A percentile compares a stretch with the other conserved stretches of the same genome.
Conservation (phyloP, 139 green algal species). For the Yamagishiella unicocca region DNA sequence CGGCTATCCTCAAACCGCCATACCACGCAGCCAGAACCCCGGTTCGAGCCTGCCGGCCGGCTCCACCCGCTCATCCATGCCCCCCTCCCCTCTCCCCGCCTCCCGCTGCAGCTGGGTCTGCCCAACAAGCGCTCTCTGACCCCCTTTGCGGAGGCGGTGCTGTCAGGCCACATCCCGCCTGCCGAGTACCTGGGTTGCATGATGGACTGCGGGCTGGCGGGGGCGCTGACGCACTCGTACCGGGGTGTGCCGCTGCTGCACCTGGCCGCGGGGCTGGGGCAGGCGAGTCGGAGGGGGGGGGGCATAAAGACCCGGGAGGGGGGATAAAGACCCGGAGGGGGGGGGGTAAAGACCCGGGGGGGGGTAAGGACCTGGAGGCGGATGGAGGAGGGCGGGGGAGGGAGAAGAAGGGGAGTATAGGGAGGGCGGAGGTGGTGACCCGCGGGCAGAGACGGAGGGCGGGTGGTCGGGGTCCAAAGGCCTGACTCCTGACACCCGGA, state of each 20-base stretch:
- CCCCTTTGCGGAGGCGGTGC: conserved; percentile 71
- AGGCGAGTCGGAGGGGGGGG: not conserved
- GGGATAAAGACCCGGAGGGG: not conserved
- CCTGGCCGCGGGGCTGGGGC: conserved; percentile 61
- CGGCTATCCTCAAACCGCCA: not conserved
- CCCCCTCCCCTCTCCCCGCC: not conserved
- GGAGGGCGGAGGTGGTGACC: too few species aligned
- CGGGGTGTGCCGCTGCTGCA: conserved; percentile 38
- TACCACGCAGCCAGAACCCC: not conserved
- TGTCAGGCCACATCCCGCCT: conserved; percentile 47
- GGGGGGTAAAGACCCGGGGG: too few species aligned
- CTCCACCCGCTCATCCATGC: not conserved
- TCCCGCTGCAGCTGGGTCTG: conserved; percentile 4
- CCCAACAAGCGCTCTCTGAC: conserved; percentile 77
- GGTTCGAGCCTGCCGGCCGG: not conserved
- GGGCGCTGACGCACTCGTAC: not conserved
- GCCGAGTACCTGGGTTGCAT: conserved; percentile 42
- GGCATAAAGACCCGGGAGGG: not conserved
- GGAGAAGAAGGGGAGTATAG: too few species aligned
- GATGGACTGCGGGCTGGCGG: conserved; percentile 28
- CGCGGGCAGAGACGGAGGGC: too few species aligned
- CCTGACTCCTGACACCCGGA: too few species aligned
- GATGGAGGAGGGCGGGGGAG: too few species aligned
- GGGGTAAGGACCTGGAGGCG: too few species aligned
- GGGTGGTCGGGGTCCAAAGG: too few species aligned